phyloP scores from a whole-genome alignment of 768 basidiomycete species.

The Auriscalpium orientale region DNA sequence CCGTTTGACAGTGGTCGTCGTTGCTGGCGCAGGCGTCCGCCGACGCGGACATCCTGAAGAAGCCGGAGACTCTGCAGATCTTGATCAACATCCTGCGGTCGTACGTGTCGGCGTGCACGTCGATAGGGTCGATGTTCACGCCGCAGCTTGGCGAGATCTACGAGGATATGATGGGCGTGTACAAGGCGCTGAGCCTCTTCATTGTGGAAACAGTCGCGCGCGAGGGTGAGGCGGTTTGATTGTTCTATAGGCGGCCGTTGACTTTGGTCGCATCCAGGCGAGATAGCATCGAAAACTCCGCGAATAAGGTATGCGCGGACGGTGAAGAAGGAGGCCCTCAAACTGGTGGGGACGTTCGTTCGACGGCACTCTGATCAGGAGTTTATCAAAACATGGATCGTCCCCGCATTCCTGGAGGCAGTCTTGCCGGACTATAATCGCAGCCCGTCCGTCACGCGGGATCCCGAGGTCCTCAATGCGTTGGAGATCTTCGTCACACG shows the following conservation, averaged over 20 bases:
- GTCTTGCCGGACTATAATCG: conserved; percentile 94
- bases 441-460: conserved; percentile 87
- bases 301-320: conserved; percentile 91
- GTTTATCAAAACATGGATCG: conserved; percentile 82
- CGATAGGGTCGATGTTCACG: conserved; percentile 92
- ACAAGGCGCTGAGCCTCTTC: conserved; percentile 93
- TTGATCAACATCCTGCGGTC: conserved; percentile 95
- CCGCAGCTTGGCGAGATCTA: conserved; percentile 95
- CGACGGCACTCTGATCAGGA: conserved; percentile 96
- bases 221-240: conserved; percentile 46
- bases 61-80: conserved; percentile 92
- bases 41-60: conserved; percentile 86
- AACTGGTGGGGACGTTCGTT: conserved; percentile 96
- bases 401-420: conserved; percentile 92
- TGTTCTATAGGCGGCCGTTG: too few species aligned
- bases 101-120: conserved; percentile 94
- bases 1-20: conserved; percentile 74
- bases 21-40: conserved; percentile 93
- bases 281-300: conserved; percentile 92
- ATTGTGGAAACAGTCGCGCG: conserved; percentile 88
- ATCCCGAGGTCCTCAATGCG: conserved; percentile 95
- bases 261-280: conserved; percentile 36
- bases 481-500: conserved; percentile 90
- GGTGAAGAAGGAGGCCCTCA: conserved; percentile 97
- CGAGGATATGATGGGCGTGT: conserved; percentile 95